Conservation (phyloP, 129 eudicot genomes). For the Flaveria ramosissima region DNA sequence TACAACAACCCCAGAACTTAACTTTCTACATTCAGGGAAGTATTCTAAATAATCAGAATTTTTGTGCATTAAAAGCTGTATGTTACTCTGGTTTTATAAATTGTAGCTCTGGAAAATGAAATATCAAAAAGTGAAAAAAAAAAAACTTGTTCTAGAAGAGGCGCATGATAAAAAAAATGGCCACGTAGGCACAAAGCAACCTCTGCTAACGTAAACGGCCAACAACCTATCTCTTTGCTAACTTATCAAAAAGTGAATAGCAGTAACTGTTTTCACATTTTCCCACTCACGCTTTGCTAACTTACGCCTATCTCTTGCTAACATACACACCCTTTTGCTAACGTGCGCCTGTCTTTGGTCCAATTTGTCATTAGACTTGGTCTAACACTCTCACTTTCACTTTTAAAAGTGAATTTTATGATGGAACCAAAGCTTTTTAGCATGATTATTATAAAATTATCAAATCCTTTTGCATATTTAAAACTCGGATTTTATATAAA, state of each 20-base stretch:
- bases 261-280: slow-evolving; percentile 23
- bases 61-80: slow-evolving; percentile 2
- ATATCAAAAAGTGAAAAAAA: background rate
- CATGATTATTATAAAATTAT: too few species aligned
- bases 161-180: background rate
- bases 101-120: background rate
- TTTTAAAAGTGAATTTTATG: background rate
- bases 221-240: too few species aligned
- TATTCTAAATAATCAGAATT: too few species aligned
- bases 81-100: background rate
- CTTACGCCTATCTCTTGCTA: slow-evolving; percentile 6
- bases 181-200: slow-evolving; percentile 8
- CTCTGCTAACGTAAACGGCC: slow-evolving; percentile 27
- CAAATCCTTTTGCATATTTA: too few species aligned
- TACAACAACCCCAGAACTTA: background rate
- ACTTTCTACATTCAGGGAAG: too few species aligned
- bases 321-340: slow-evolving; percentile 10
- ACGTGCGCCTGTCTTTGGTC: slow-evolving; percentile 9
- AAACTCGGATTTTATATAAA: too few species aligned
- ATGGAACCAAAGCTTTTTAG: background rate
- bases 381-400: too few species aligned
- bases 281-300: background rate
- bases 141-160: background rate
- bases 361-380: slow-evolving; percentile 16
- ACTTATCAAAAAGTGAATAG: slow-evolving; percentile 24